Base-by-base conservation (phyloP, 305 asterid genomes). In the Stenogyne calaminthoides region DNA sequence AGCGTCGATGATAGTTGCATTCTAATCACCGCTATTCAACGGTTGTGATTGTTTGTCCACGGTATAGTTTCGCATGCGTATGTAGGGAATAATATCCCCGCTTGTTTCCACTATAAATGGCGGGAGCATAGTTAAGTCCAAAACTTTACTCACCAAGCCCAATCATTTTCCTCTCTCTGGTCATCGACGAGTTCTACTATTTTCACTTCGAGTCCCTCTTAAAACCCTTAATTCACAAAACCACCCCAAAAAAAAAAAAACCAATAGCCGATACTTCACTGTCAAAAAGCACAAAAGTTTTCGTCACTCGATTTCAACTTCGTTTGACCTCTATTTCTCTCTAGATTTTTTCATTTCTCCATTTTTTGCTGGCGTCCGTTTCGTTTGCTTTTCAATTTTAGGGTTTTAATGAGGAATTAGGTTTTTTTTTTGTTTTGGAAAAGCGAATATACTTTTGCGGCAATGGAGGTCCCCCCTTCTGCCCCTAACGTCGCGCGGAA, bases 381-480 rank as follows among this genome's bases (percentile, higher is more conserved):
- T 66, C 63, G 14, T 15, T 46, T 11, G 18, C 29, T 65, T 32
- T 59, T n/a, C 6, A 58, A 9, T 19, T 55, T 14, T 83, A 84
- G 90, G 87, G 88, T 80, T 88, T 83, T 61, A 42, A 81, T 68
- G 80, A 71, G 71, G 67, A 72, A 71, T 80, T 86, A 83, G 89
- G 87, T 77, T 44, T 76, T 76, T 6, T 54, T n/a, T n/a, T n/a
- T n/a, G n/a, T 76, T 14, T 25, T 3, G 78, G 55, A 34, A 71
- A 37, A 34, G 20, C 59, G 78, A 54, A 49, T 42, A 52, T 44
- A 39, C 55, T 57, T 60, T 59, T 71, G 55, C 69, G 54, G 65
- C 36, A 67, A 88, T 91, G 96, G 95, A 89, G 80, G 86, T 89
- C 76, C 81, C 91, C 80, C 87, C 93, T 54, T 87, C 83, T 70